Conservation (phyloP, 1,284 basidiomycete species). For the Irpex sp. region DNA sequence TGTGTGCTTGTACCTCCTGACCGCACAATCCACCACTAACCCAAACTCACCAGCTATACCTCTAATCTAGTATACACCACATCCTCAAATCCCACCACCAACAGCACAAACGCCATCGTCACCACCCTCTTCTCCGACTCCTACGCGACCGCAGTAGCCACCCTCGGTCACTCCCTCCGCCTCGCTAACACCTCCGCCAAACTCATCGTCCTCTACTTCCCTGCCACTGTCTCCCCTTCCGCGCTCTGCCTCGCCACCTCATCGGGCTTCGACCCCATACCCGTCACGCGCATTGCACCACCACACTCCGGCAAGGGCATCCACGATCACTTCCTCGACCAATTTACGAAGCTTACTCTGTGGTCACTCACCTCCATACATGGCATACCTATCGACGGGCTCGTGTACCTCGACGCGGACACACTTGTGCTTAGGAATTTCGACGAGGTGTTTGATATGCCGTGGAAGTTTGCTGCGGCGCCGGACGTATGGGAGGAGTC, state of each 20-base stretch:
- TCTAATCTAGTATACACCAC: not conserved
- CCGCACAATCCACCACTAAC: not conserved
- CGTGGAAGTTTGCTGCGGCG: conserved; percentile 38
- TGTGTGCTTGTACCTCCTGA: not conserved
- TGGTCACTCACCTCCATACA: conserved; percentile 31
- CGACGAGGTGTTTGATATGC: conserved; percentile 39
- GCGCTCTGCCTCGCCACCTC: conserved; percentile 35
- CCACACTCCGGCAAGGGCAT: conserved; percentile 32
- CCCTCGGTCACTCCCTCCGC: conserved; percentile 34
- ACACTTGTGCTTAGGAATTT: conserved; percentile 37
- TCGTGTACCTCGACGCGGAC: conserved; percentile 39
- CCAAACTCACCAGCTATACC: not conserved
- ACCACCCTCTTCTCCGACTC: conserved; percentile 35
- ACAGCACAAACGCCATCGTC: conserved; percentile 2
- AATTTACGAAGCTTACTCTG: conserved; percentile 40
- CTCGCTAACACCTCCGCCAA: conserved; percentile 29
- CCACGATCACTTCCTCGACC: conserved; percentile 33
- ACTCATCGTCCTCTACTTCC: conserved; percentile 34
- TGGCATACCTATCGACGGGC: conserved; percentile 23
- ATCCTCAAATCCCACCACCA: not conserved
- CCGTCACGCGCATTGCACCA: conserved; percentile 34
- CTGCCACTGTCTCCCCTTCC: conserved; percentile 30
- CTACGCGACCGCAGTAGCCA: conserved; percentile 33
- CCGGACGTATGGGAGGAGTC: conserved; percentile 33
- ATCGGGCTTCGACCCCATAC: conserved; percentile 34